Conservation (phyloP, 169 alveolate genomes). For the Eimeria acervulina region DNA sequence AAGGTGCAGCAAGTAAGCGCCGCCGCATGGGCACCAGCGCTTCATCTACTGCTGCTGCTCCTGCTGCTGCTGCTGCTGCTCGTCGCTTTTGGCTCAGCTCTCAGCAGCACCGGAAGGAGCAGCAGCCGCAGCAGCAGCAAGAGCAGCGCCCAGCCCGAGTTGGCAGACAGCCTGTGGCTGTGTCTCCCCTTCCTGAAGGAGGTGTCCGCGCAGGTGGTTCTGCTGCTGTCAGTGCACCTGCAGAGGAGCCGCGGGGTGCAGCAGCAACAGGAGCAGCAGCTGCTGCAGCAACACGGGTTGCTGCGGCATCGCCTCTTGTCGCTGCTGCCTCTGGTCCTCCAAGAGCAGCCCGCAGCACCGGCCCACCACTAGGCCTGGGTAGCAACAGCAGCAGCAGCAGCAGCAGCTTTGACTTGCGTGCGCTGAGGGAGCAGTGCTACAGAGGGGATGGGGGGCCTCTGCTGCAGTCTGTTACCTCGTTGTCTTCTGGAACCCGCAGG, state of each 20-base stretch:
- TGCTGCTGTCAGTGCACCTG: conserved; percentile 8
- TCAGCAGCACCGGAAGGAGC: conserved; percentile 60
- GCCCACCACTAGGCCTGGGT: conserved; percentile 7
- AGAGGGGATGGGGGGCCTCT: conserved; percentile 48
- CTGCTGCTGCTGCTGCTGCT: conserved; percentile 69
- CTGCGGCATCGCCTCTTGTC: not conserved
- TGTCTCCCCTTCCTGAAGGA: not conserved
- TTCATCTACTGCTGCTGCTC: conserved; percentile 15
- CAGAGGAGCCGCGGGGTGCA: not conserved
- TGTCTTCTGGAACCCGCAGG: conserved; percentile 24
- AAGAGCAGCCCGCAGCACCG: not conserved
- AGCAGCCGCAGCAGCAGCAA: conserved; percentile 34
- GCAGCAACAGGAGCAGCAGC: conserved; percentile 58
- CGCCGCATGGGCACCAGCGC: conserved; percentile 26
- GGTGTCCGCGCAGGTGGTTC: not conserved
- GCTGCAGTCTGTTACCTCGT: conserved; percentile 40
- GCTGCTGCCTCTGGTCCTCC: not conserved
- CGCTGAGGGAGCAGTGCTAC: conserved; percentile 53
- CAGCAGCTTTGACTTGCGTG: conserved; percentile 60
- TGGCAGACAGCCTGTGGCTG: not conserved
- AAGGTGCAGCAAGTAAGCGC: conserved; percentile 45
- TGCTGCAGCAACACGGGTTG: conserved; percentile 23
- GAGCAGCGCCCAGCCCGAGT: not conserved
- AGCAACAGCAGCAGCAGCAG: conserved; percentile 47
- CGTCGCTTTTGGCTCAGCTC: conserved; percentile 72